Base-by-base conservation (phyloP, 495 filamentous ascomycete genomes). In the Thermothielavioides terrestris region DNA sequence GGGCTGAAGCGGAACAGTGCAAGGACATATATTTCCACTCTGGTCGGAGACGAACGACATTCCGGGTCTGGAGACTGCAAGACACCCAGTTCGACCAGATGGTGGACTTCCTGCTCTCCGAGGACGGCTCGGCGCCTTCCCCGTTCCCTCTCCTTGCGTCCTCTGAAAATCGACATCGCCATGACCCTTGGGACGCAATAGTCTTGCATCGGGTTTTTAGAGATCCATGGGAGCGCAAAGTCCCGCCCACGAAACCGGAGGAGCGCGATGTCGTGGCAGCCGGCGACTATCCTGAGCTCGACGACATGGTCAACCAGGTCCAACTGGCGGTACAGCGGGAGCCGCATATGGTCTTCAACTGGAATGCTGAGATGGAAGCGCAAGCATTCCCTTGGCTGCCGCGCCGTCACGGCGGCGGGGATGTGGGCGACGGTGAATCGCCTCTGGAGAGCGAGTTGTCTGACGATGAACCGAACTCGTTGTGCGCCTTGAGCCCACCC, bases 141-240 rank as follows among this genome's bases (percentile, higher is more conserved):
- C 31, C 32, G 4, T 41, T 52, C 9, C 42, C 49, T 3, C 40
- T 52, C 26, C 31, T 45, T 4, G 34, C 35, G 18, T 38, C 49
- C 3, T 2, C 20, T 6, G 15, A 25, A 0, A 52, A 52, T 26
- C 32, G n/a, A 0, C 32, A 45, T 28, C 49, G 49, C 4, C 34
- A 44, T 11, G 41, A 52, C 23, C 23, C 31, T 1, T 46, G 49
- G 49, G 41, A 45, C 22, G 49, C 49, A 21, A 52, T 46, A 11
- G 49, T 42, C 2, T 23, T 52, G 18, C 49, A 52, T 14, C 32
- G 41, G 18, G 18, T 52, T 0, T 52, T 31, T 15, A 31, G 49
- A 3, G 49, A 52, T 15, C 49, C 42, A 12, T 46, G 49, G 49
- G 49, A 52, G 15, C 49, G 42, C 14, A 46, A 40, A 17, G 15